Percentiles rank a stretch among this genome's conserved stretches.
phyloP scores from a whole-genome alignment of 2,329 filamentous ascomycete species.

The Fusarium floridanum region DNA sequence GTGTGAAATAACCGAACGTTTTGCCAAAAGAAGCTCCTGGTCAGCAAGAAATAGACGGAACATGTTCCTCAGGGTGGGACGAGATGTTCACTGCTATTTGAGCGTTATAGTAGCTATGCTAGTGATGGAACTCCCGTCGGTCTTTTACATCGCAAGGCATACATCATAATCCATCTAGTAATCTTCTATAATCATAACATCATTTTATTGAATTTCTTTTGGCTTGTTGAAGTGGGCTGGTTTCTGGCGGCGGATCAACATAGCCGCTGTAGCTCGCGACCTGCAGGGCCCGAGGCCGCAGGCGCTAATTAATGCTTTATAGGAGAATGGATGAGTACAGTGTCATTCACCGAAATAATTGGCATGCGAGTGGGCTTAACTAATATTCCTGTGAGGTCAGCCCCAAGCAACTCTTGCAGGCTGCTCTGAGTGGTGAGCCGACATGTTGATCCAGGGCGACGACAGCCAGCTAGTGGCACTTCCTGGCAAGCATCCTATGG shows the following conservation, averaged over 20 bases:
- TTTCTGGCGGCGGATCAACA: background rate
- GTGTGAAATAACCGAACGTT: background rate
- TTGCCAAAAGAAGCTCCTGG: background rate
- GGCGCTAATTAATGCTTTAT: background rate
- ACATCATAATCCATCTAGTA: background rate
- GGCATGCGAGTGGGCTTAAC: background rate
- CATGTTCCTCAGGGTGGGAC: background rate
- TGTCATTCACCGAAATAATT: background rate
- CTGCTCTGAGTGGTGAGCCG: background rate
- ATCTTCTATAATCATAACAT: background rate
- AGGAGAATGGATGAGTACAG: background rate
- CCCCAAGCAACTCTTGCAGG: background rate
- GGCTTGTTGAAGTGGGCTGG: background rate
- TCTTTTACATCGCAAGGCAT: background rate
- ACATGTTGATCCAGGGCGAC: background rate
- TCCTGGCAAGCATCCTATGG: too few relatives aligned
- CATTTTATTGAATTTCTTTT: rapidly evolving
- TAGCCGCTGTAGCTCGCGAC: too few relatives aligned
- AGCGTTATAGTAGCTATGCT: background rate
- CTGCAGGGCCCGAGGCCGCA: too few relatives aligned
- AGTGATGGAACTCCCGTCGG: background rate
- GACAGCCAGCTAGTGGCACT: background rate
- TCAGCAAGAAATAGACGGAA: background rate
- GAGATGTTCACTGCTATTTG: background rate
- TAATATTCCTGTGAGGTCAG: background rate